Percentiles rank a stretch among this genome's conserved stretches.
phyloP scores from a whole-genome alignment of 495 filamentous ascomycete genomes.

The Cenococcum geophilum region DNA sequence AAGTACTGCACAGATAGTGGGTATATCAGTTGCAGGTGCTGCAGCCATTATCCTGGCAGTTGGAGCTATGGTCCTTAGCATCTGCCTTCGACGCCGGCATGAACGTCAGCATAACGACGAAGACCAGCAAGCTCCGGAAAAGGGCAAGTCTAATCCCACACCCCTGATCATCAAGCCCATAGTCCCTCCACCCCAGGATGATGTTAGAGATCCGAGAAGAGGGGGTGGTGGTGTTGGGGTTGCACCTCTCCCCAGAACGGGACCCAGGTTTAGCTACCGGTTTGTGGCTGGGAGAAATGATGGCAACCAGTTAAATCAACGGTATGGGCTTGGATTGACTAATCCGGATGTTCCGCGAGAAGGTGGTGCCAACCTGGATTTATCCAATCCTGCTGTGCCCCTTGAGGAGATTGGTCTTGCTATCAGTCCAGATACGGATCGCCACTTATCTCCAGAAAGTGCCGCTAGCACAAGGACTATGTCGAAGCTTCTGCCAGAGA shows the following conservation, averaged over 20 bases:
- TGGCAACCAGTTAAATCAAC: background rate
- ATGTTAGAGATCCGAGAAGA: slow-evolving; percentile 6
- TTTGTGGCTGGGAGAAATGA: too few species aligned
- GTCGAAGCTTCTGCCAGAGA: slow-evolving; percentile 14
- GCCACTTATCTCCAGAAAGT: slow-evolving; percentile 5
- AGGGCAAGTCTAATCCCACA: background rate
- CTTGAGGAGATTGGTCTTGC: slow-evolving; percentile 28
- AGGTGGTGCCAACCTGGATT: background rate
- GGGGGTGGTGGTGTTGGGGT: slow-evolving; percentile 3
- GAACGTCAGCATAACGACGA: slow-evolving; percentile 10
- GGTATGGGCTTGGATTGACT: slow-evolving; percentile 5
- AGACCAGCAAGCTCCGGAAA: background rate
- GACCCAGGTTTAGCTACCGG: too few species aligned
- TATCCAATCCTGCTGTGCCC: slow-evolving; percentile 11
- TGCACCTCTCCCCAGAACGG: background rate
- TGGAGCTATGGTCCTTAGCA: slow-evolving; percentile 28
- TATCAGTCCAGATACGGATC: slow-evolving; percentile 21
- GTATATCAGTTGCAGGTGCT: slow-evolving; percentile 29
- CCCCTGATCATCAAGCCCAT: background rate
- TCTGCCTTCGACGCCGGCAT: slow-evolving; percentile 24
- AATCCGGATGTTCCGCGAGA: slow-evolving; percentile 16
- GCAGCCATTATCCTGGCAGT: slow-evolving; percentile 28
- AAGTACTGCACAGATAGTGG: slow-evolving; percentile 30
- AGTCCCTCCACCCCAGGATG: background rate
- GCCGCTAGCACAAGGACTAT: slow-evolving; percentile 5